Conservation (phyloP, 257 asterid species). For the Solanum peruvianum region DNA sequence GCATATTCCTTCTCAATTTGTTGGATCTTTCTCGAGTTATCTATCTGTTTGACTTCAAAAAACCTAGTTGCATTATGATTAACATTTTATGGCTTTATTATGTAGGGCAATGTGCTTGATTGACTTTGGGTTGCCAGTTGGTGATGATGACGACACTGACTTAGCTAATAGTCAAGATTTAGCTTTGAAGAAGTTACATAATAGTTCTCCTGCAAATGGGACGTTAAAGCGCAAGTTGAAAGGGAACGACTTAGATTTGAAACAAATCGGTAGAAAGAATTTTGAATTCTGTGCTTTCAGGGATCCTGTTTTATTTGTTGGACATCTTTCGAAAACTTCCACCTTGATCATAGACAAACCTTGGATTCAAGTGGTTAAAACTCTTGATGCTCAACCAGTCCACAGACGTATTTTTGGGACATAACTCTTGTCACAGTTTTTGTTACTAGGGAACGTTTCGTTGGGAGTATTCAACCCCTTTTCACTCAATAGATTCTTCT, state of each 20-base stretch:
- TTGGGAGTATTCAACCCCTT: slow-evolving; percentile 17
- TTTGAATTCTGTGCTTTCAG: slow-evolving; percentile 58
- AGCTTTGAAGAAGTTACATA: slow-evolving; percentile 22
- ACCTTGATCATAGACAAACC: slow-evolving; percentile 87
- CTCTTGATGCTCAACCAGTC: slow-evolving; percentile 68
- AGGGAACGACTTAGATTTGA: slow-evolving; percentile 34
- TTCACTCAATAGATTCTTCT: slow-evolving; percentile 15
- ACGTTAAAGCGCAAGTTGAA: slow-evolving; percentile 45
- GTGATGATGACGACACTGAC: slow-evolving; percentile 28
- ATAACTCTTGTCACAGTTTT: slow-evolving; percentile 6
- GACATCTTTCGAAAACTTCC: slow-evolving; percentile 77
- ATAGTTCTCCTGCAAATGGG: slow-evolving; percentile 27
- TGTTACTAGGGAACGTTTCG: slow-evolving; percentile 4
- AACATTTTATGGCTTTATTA: neutral
- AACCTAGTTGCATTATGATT: neutral
- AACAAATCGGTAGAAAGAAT: slow-evolving; percentile 41
- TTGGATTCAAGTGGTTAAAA: slow-evolving; percentile 62
- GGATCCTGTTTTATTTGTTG: slow-evolving; percentile 85
- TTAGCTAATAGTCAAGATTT: slow-evolving; percentile 27
- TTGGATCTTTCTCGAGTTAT: neutral
- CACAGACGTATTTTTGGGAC: slow-evolving; percentile 90
- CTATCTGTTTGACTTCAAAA: neutral
- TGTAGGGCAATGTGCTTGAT: slow-evolving; percentile 82
- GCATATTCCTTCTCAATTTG: neutral
- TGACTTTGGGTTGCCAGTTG: slow-evolving; percentile 76